phyloP scores from a whole-genome alignment of 768 basidiomycete genomes.

The Kondoa subrosea region DNA sequence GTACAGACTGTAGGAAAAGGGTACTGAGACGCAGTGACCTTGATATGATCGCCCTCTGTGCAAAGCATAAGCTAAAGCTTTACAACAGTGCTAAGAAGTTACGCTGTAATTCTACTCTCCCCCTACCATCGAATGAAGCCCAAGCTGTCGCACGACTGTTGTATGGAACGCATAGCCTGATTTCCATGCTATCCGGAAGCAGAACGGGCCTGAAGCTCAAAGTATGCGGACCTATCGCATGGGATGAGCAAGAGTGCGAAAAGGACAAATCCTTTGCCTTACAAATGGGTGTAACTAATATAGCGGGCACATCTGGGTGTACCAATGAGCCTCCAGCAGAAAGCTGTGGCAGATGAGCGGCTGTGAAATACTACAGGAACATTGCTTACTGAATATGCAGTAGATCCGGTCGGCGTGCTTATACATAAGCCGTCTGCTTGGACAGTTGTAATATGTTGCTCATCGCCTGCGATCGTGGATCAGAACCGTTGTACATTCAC shows the following conservation, averaged over 20 bases:
- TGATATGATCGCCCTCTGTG: conserved; percentile 96
- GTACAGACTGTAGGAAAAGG: conserved; percentile 92
- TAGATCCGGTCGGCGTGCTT: conserved; percentile 91
- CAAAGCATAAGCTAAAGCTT: not conserved
- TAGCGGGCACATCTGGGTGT: conserved; percentile 90
- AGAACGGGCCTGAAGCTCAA: conserved; percentile 98
- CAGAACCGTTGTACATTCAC: conserved; percentile 6
- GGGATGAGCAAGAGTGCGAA: no score
- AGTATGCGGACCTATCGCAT: conserved; percentile 92
- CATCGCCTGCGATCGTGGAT: conserved; percentile 50
- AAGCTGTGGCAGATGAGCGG: conserved; percentile 38
- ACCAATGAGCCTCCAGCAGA: conserved; percentile 96
- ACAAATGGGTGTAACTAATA: conserved; percentile 95
- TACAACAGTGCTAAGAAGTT: conserved; percentile 31
- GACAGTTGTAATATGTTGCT: conserved; percentile 97
- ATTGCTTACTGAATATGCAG: conserved; percentile 87
- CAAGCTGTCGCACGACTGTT: conserved; percentile 96
- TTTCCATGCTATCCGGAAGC: conserved; percentile 92
- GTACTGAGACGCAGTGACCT: conserved; percentile 87
- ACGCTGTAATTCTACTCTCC: conserved; percentile 91
- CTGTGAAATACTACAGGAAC: not conserved
- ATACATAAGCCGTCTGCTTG: conserved; percentile 93
- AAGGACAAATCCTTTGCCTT: no score
- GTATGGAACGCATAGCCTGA: conserved; percentile 96
- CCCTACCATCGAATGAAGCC: conserved; percentile 96